Conservation (phyloP, 768 basidiomycete species). For the Crucibulum laeve region DNA sequence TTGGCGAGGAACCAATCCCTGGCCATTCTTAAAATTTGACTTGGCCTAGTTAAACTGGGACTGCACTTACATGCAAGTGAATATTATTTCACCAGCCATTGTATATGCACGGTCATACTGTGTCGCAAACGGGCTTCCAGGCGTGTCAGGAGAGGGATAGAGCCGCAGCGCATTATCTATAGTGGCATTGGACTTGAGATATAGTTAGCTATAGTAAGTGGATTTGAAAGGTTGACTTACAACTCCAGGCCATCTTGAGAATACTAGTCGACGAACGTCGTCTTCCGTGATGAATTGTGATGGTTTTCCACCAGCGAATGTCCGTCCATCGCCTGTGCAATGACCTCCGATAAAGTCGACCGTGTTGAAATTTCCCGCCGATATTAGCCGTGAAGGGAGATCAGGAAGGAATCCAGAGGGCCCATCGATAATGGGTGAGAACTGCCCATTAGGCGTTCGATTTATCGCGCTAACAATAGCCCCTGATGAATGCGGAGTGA, state of each 20-base stretch:
- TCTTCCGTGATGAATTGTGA: slow-evolving; percentile 33
- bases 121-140: slow-evolving; percentile 31
- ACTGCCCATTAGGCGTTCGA: slow-evolving; percentile 22
- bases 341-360: slow-evolving; percentile 36
- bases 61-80: slow-evolving; percentile 36
- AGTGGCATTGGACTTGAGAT: slow-evolving; percentile 27
- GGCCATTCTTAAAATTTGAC: background rate
- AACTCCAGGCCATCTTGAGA: slow-evolving; percentile 29
- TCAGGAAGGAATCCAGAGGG: slow-evolving; percentile 24
- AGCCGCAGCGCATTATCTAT: slow-evolving; percentile 27
- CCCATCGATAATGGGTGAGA: slow-evolving; percentile 24
- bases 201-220: background rate
- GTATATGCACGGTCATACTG: slow-evolving; percentile 35
- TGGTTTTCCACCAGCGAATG: slow-evolving; percentile 33
- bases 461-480: slow-evolving; percentile 35
- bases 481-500: slow-evolving; percentile 15
- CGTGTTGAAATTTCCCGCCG: slow-evolving; percentile 22
- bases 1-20: slow-evolving; percentile 39
- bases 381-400: slow-evolving; percentile 30
- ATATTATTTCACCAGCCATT: slow-evolving; percentile 37
- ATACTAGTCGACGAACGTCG: slow-evolving; percentile 28
- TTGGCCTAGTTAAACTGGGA: no score
- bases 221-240: slow-evolving; percentile 13
- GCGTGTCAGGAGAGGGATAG: slow-evolving; percentile 28
- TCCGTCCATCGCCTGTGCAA: slow-evolving; percentile 37